These are phyloP conservation scores for Teunomyces tritomae DNA, from an alignment of 805 yeast species.

Conservation along the genomic window DNA sequence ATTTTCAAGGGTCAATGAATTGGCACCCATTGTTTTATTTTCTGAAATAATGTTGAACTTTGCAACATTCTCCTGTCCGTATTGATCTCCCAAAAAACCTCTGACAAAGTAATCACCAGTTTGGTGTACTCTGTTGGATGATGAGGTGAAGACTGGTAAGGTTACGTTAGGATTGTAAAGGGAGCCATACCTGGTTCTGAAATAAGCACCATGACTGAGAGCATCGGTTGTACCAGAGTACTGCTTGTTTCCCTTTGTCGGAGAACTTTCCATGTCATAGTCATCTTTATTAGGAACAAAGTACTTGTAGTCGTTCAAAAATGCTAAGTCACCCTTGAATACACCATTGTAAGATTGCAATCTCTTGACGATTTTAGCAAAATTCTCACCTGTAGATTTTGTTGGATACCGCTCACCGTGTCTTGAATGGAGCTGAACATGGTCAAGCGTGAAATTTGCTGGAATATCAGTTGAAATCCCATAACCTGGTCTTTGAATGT, in stretches of 20 bases:
- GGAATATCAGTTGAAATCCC: slow-evolving; percentile 26
- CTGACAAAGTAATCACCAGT: slow-evolving; percentile 55
- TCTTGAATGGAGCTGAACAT: slow-evolving; percentile 68
- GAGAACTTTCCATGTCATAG: slow-evolving; percentile 52
- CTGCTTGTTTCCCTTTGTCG: slow-evolving; percentile 40
- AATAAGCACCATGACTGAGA: slow-evolving; percentile 45
- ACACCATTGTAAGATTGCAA: slow-evolving; percentile 24
- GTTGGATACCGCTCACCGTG: slow-evolving; percentile 73
- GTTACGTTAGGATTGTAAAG: slow-evolving; percentile 34
- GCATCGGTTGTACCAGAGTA: slow-evolving; percentile 55
- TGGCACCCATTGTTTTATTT: slow-evolving; percentile 48
- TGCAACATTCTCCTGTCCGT: slow-evolving; percentile 20
- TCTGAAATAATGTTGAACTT: slow-evolving; percentile 47
- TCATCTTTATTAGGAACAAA: slow-evolving; percentile 36
- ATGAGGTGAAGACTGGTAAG: slow-evolving; percentile 54
- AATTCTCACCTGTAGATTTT: slow-evolving; percentile 23
- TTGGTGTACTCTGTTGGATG: slow-evolving; percentile 53
- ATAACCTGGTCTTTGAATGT: slow-evolving; percentile 23
- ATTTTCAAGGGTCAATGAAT: slow-evolving; percentile 55
- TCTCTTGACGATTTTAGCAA: slow-evolving; percentile 25
- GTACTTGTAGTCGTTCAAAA: slow-evolving; percentile 54
- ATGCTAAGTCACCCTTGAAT: slow-evolving; percentile 49
- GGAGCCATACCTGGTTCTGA: slow-evolving; percentile 48
- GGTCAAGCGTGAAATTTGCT: slow-evolving; percentile 52
- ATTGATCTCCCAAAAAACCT: slow-evolving; percentile 54